phyloP scores from a whole-genome alignment of 1,139 yeast genomes.

The Scheffersomyces parashehatae region DNA sequence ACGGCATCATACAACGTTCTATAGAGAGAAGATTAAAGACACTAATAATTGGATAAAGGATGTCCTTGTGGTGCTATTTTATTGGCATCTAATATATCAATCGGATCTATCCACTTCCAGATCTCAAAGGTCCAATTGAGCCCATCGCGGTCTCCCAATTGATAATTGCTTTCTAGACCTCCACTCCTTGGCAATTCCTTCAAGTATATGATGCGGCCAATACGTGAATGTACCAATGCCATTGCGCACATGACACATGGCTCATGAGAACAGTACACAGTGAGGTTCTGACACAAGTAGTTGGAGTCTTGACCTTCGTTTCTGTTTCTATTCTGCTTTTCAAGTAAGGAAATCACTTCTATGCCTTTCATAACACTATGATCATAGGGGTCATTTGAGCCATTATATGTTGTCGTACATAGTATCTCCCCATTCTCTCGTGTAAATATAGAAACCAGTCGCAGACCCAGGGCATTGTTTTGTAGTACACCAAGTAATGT shows the following conservation, averaged over 20 bases:
- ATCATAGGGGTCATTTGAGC: constrained; percentile 46
- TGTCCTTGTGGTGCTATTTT: constrained; percentile 11
- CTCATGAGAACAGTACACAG: constrained; percentile 88
- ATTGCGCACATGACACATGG: constrained; percentile 97
- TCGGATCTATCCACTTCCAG: constrained; percentile 59
- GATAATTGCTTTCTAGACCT: constrained; percentile 65
- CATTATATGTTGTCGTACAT: constrained; percentile 20
- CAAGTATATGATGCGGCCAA: constrained; percentile 66
- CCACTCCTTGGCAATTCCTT: constrained; percentile 37
- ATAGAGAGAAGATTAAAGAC: too few relatives aligned
- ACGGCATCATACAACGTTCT: too few relatives aligned
- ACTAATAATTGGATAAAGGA: background rate
- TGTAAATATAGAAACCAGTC: constrained; percentile 27
- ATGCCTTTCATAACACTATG: constrained; percentile 81
- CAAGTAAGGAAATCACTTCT: constrained; percentile 54
- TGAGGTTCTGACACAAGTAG: constrained; percentile 75
- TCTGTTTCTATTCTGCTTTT: constrained; percentile 31
- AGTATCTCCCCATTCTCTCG: constrained; percentile 19
- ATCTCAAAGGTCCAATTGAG: constrained; percentile 82
- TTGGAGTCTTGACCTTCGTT: constrained; percentile 15
- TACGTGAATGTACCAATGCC: constrained; percentile 93
- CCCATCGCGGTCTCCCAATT: constrained; percentile 69
- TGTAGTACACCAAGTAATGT: constrained; percentile 21
- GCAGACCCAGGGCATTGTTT: constrained; percentile 1
- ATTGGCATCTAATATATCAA: constrained; percentile 18